These are phyloP conservation scores for Gnomoniopsis sp. DNA, from an alignment of 2,329 filamentous ascomycete species.

Conservation along the genomic window DNA sequence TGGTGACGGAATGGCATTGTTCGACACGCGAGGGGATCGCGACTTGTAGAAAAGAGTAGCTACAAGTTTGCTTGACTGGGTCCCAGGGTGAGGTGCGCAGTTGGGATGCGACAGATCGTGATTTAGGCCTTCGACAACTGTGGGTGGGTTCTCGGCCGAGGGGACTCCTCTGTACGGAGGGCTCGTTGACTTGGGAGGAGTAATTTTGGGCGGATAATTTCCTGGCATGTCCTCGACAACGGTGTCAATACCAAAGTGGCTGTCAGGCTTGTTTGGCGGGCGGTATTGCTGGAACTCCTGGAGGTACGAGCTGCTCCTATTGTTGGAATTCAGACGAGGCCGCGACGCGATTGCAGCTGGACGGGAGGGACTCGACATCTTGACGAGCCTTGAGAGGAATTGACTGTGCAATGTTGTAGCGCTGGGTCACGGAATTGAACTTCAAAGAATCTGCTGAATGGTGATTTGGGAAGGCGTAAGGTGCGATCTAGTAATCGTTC, in stretches of 20 bases:
- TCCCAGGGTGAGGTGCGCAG: constrained; percentile 52
- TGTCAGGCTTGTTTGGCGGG: constrained; percentile 50
- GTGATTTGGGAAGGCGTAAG: background rate
- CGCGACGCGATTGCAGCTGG: constrained; percentile 31
- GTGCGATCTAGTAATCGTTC: background rate
- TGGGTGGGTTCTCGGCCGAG: constrained; percentile 55
- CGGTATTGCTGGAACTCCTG: constrained; percentile 63
- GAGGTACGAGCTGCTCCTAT: constrained; percentile 61
- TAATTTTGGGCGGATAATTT: constrained; percentile 29
- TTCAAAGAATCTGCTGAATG: background rate
- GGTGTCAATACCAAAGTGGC: constrained; percentile 61
- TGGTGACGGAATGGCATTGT: constrained; percentile 33
- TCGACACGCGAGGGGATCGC: constrained; percentile 27
- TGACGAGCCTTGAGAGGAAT: background rate
- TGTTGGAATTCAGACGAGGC: constrained; percentile 46
- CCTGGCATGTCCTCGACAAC: constrained; percentile 55
- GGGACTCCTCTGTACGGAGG: constrained; percentile 59
- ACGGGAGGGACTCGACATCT: constrained; percentile 25
- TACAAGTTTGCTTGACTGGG: constrained; percentile 48
- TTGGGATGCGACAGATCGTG: constrained; percentile 62
- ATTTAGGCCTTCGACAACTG: constrained; percentile 59
- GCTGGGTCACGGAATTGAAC: background rate
- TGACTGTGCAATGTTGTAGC: no score
- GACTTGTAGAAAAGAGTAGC: constrained; percentile 64
- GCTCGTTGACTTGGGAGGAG: constrained; percentile 22